These are phyloP conservation scores for Wallacemonas rigidus DNA, from an alignment of 208 protist genomes.

Conservation along the genomic window DNA sequence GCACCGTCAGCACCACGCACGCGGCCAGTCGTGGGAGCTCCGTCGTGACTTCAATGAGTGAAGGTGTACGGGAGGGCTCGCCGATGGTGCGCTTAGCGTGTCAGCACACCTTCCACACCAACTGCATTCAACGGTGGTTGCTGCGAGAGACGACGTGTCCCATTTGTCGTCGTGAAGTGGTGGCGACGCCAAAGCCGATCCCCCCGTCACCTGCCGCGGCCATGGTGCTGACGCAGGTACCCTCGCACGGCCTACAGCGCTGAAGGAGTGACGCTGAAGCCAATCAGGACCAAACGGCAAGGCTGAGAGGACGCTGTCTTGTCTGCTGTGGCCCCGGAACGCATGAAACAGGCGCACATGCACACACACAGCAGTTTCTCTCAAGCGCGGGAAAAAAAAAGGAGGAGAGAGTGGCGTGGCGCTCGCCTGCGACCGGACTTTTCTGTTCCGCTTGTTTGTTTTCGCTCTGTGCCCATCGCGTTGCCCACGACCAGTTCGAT, in stretches of 20 bases:
- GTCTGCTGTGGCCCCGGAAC: no score
- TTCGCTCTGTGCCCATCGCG: no score
- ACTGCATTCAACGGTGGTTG: slow-evolving; percentile 78
- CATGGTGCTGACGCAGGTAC: not conserved
- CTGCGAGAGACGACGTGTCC: slow-evolving; percentile 52
- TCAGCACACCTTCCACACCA: slow-evolving; percentile 60
- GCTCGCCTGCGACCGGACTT: no score
- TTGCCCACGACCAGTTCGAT: no score
- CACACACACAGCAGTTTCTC: no score
- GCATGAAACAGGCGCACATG: no score
- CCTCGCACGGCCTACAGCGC: not conserved
- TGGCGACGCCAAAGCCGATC: not conserved
- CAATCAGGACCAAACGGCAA: no score
- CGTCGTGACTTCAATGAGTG: not conserved
- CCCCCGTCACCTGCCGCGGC: not conserved
- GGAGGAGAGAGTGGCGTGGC: no score
- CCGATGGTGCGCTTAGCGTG: slow-evolving; percentile 54
- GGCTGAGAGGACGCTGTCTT: no score
- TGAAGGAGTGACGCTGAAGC: not conserved
- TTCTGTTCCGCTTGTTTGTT: no score
- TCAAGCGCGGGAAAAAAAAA: no score
- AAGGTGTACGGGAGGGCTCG: slow-evolving; percentile 38
- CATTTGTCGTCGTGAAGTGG: slow-evolving; percentile 51
- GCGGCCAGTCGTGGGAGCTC: not conserved
- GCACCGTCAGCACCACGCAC: not conserved